Evolutionary conservation across 2,329 filamentous ascomycete genomes (phyloP), one percentile per base, ranked within the genome.

Genomic region (Colletotrichum musicola): DNA sequence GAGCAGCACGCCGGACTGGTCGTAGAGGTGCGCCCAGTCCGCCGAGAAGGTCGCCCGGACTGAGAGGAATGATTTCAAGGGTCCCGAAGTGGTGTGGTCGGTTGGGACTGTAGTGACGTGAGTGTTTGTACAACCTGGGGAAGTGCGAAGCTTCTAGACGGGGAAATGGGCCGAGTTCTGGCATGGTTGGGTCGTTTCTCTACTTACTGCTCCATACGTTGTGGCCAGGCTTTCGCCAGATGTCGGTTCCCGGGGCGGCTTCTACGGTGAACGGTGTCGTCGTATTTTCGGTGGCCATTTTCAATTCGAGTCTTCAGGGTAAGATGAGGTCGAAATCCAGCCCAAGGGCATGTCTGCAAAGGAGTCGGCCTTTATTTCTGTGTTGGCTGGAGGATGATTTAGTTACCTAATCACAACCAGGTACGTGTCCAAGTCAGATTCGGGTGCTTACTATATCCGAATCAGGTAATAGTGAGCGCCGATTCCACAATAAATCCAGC

Each of bases 201-300:
- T 9, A 25, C 64, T 64, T 74, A 85, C 85, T 91, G 74, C 86
- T 91, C 82, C 92, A 93, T 71, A 86, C 82, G 68, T 89, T 83
- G 44, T 59, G 58, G 16, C 86, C 88, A 13, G 83, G 80, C 77
- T 93, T 93, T 76, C 90, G 88, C 92, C 92, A 95, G 76, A 94
- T 88, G 78, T 95, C 92, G 40, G 91, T 93, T 27, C 84, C 84
- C 0, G 91, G 84, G 0, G 79, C 75, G 18, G 89, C 87, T 60
- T 81, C 83, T 72, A 92, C 83, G 13, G 79, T 82, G 77, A 90
- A 88, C 14, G 46, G 56, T 38, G 50, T 35, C 18, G 35, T 54
- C 13, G 3, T 35, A 13, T 3, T 35, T 9, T 38, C 2, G 18
- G 49, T 9, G 22, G 50, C 27, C 60, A 62, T 62, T 1, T 35